These are phyloP conservation scores for Pseudozyma hubeiensis DNA, from an alignment of 1,284 basidiomycete genomes.

Conservation along the genomic window DNA sequence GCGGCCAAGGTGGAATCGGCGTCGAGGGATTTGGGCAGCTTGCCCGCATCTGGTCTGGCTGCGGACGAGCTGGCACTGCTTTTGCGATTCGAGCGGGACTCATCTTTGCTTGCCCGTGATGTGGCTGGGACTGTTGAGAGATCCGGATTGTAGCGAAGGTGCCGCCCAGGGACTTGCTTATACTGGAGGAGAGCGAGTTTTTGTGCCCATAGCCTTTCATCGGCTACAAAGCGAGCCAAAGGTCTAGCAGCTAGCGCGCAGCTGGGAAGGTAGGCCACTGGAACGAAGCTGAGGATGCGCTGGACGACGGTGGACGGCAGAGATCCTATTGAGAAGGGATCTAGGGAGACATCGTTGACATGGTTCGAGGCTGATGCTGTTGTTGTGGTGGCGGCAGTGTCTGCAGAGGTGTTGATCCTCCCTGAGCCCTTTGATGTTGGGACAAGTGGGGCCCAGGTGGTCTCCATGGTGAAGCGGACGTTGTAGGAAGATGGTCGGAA, in stretches of 20 bases:
- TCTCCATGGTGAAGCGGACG: constrained; percentile 28
- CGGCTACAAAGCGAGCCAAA: constrained; percentile 53
- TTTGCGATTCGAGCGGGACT: neutral
- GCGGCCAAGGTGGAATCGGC: constrained; percentile 7
- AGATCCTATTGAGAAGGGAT: constrained; percentile 43
- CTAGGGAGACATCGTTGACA: constrained; percentile 35
- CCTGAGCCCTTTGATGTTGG: constrained; percentile 31
- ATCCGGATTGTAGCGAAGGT: constrained; percentile 35
- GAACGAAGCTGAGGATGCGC: constrained; percentile 46
- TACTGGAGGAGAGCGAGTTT: constrained; percentile 45
- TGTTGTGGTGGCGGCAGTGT: constrained; percentile 1
- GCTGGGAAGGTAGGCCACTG: constrained; percentile 40
- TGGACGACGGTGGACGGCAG: constrained; percentile 42
- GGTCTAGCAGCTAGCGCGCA: constrained; percentile 43
- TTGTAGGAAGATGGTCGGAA: neutral
- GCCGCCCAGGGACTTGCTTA: constrained; percentile 39
- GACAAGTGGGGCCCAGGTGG: constrained; percentile 48
- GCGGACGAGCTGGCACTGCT: constrained; percentile 9
- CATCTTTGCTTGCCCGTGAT: constrained; percentile 6
- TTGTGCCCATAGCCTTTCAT: constrained; percentile 54
- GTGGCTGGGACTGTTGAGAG: constrained; percentile 28
- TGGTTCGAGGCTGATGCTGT: constrained; percentile 7
- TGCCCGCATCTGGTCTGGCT: neutral
- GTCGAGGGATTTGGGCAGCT: neutral
- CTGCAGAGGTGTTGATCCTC: constrained; percentile 12